phyloP scores from a whole-genome alignment of 2,329 filamentous ascomycete species.

The Cordyceps javanica region DNA sequence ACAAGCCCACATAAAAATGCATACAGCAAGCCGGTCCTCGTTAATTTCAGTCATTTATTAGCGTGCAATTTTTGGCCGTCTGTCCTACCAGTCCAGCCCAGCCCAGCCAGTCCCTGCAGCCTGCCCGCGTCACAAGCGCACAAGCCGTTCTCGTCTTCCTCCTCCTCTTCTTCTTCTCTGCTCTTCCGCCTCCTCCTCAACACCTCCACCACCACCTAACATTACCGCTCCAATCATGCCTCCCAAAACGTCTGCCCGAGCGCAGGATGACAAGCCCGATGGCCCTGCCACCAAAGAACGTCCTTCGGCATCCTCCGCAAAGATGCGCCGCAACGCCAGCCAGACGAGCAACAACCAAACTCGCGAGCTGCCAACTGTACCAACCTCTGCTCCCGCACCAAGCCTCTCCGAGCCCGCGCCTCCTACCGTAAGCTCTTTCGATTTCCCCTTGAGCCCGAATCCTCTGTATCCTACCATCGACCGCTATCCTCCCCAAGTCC shows the following conservation, averaged over 20 bases:
- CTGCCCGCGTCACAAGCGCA: not conserved
- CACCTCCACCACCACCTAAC: not conserved
- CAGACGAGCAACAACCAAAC: slow-evolving; percentile 41
- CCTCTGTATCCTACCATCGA: not conserved
- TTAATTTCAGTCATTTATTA: not conserved
- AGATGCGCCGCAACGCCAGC: slow-evolving; percentile 50
- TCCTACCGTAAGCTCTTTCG: slow-evolving; percentile 27
- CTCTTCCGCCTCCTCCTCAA: not conserved
- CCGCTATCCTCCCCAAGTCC: not conserved
- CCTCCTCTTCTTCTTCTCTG: not conserved
- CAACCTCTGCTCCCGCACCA: slow-evolving; percentile 27
- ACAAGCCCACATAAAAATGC: not conserved
- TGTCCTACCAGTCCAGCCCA: not conserved
- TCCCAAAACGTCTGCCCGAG: slow-evolving; percentile 40
- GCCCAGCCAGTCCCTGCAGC: not conserved
- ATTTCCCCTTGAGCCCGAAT: not conserved
- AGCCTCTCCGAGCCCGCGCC: slow-evolving; percentile 24
- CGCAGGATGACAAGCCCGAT: slow-evolving; percentile 43
- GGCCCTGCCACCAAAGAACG: slow-evolving; percentile 38
- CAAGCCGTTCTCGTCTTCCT: not conserved
- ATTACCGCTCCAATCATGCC: slow-evolving; percentile 39
- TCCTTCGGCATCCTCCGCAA: slow-evolving; percentile 40
- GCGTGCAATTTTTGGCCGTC: not conserved
- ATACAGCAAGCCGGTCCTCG: not conserved
- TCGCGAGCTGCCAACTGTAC: slow-evolving; percentile 35